Conservation (phyloP, 2,329 filamentous ascomycete genomes). For the Fusarium newnesense region DNA sequence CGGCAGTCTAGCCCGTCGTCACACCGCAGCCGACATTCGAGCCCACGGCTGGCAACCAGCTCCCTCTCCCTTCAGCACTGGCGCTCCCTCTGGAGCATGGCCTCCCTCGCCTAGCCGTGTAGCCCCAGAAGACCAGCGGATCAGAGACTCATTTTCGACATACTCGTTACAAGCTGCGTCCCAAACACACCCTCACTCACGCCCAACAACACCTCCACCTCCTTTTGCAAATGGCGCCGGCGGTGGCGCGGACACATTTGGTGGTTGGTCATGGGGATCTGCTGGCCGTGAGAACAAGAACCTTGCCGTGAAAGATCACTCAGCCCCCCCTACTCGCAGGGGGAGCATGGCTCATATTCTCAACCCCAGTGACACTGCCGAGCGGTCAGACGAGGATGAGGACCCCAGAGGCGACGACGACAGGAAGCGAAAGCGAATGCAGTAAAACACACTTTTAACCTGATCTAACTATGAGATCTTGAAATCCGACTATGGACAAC, state of each 20-base stretch:
- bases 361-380: slow-evolving; percentile 67
- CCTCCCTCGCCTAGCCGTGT: slow-evolving; percentile 64
- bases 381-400: slow-evolving; percentile 66
- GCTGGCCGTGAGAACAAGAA: slow-evolving; percentile 62
- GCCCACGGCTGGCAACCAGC: slow-evolving; percentile 79
- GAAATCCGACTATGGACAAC: background rate
- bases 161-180: slow-evolving; percentile 62
- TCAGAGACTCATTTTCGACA: slow-evolving; percentile 66
- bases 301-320: slow-evolving; percentile 63
- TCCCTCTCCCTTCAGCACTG: slow-evolving; percentile 73
- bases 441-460: slow-evolving; percentile 57
- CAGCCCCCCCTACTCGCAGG: slow-evolving; percentile 65
- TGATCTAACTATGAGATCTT: background rate
- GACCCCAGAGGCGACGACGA: slow-evolving; percentile 67
- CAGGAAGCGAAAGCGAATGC: slow-evolving; percentile 70
- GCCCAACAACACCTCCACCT: slow-evolving; percentile 64
- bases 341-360: slow-evolving; percentile 72
- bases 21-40: slow-evolving; percentile 96
- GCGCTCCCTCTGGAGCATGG: slow-evolving; percentile 62
- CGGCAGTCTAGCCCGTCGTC: slow-evolving; percentile 79
- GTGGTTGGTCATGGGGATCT: slow-evolving; percentile 67
- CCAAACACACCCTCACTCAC: slow-evolving; percentile 58
- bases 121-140: slow-evolving; percentile 63
- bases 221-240: slow-evolving; percentile 59
- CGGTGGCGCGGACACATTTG: slow-evolving; percentile 57